Percentiles rank a stretch among this genome's conserved stretches.
Evolutionary conservation across 169 alveolate genomes (phyloP).

Genomic region (Cryptosporidium viatorum): DNA sequence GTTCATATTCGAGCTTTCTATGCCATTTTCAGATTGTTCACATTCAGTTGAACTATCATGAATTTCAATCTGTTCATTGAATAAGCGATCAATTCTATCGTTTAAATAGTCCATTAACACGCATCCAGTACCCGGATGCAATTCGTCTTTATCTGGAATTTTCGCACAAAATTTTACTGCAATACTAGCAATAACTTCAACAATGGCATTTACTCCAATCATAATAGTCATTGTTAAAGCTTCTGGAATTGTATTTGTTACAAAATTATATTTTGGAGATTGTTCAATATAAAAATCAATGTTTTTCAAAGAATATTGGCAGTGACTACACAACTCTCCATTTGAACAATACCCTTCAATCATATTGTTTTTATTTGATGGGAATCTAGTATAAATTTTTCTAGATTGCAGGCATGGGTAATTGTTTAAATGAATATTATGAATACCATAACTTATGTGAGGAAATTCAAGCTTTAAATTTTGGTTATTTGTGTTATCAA

Average conservation of each 20-base stretch:
- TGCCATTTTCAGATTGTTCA: background rate
- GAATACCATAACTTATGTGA: background rate
- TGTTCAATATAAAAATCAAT: background rate
- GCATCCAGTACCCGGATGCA: constrained; percentile 68
- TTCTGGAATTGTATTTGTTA: constrained; percentile 10
- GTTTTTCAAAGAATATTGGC: constrained; percentile 1
- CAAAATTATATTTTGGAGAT: constrained; percentile 36
- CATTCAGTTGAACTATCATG: background rate
- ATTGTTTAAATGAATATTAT: background rate
- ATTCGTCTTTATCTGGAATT: constrained; percentile 54
- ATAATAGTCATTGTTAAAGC: constrained; percentile 45
- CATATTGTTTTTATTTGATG: background rate
- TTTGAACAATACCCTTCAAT: background rate
- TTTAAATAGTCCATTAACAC: constrained; percentile 52
- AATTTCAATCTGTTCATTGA: constrained; percentile 6
- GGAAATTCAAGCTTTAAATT: background rate
- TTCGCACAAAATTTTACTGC: constrained; percentile 58
- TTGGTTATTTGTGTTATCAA: background rate
- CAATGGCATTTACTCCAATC: constrained; percentile 56
- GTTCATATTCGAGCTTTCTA: background rate
- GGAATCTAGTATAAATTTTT: background rate
- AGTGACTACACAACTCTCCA: background rate
- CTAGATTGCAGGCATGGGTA: background rate
- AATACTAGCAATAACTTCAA: constrained; percentile 52
- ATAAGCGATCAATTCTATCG: constrained; percentile 26